Percentiles rank a stretch among this genome's conserved stretches.
These are phyloP conservation scores for Fonsecaea multimorphosa DNA, from an alignment of 2,329 filamentous ascomycete species.

Conservation along the genomic window DNA sequence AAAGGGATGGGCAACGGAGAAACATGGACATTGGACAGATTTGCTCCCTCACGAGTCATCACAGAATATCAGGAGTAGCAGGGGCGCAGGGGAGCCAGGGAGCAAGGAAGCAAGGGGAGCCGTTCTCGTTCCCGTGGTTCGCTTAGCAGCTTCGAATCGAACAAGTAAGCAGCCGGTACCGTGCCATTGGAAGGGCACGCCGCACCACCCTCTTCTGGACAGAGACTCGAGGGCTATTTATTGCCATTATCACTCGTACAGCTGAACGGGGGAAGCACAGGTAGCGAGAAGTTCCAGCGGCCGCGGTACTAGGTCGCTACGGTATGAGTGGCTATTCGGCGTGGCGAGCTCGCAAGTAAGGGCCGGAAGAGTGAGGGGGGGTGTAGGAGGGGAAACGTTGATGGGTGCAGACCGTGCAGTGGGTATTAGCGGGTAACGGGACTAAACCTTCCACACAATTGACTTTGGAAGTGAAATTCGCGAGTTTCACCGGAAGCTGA, in stretches of 20 bases:
- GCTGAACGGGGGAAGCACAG: background rate
- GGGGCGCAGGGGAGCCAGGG: background rate
- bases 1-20: constrained; percentile 1
- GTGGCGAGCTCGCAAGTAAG: no score
- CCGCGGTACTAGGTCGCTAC: background rate
- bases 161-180: constrained; percentile 8
- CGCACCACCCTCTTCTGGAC: background rate
- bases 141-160: constrained; percentile 6
- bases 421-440: background rate
- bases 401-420: no score
- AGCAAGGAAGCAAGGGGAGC: background rate
- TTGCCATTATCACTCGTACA: no score
- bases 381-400: constrained; percentile 1
- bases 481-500: background rate
- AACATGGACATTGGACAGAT: background rate
- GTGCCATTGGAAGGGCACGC: background rate
- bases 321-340: background rate
- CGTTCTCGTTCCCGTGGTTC: background rate
- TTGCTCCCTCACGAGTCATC: background rate
- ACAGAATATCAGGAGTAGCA: background rate
- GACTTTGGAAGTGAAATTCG: constrained; percentile 9
- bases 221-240: constrained; percentile 1
- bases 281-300: constrained; percentile 4
- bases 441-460: constrained; percentile 12
- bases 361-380: no score